Evolutionary conservation across 176 grass and related monocot genomes (phyloP), one percentile per base, ranked within the genome.

Genomic region (Cenchrus americanus): DNA sequence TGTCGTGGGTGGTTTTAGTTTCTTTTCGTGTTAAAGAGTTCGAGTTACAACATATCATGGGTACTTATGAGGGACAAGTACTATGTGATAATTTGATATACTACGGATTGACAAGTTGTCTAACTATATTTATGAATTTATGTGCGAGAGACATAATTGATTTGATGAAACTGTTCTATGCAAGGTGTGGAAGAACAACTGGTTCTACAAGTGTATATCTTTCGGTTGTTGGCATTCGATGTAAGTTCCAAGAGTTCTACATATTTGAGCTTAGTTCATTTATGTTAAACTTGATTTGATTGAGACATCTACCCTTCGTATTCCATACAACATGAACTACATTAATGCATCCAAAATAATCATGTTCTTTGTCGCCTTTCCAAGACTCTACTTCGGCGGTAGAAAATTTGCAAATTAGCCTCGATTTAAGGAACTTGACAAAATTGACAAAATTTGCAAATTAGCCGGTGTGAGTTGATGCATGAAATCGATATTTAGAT

Each of bases 191-290:
- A 89, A 99, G 89, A 99, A 86, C 84, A 52, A 86, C 44, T 62
- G 97, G 89, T 85, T 92, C 91, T 83, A 80, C 80, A 84, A 82
- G 87, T 73, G 66, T 96, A 12, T 94, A 87, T 87, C 73, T 99
- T 81, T 99, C 96, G 17, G 93, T 99, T 86, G 93, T 93, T 87
- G 96, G 96, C 67, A 96, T 99, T 82, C 79, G 37, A 66, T 96
- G 97, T 99, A 94, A 92, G 93, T 86, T 65, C 47, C 58, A 17
- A 59, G 65, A 32, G 21, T 48, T 63, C 41, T 70, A 79, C 51
- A 13, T 22, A 67, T 21, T 64, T 19, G 41, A 74, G 34, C 58
- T 60, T 84, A 22, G 14, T 51, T 43, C 7, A 14, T 73, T 59
- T 48, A 64, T 71, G 26, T 41, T 68, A 46, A 80, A 79, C 21